Evolutionary conservation across 352 stramenopile species (phyloP), one percentile per base, ranked within the genome.

Genomic region (Phytophthora colocasiae): DNA sequence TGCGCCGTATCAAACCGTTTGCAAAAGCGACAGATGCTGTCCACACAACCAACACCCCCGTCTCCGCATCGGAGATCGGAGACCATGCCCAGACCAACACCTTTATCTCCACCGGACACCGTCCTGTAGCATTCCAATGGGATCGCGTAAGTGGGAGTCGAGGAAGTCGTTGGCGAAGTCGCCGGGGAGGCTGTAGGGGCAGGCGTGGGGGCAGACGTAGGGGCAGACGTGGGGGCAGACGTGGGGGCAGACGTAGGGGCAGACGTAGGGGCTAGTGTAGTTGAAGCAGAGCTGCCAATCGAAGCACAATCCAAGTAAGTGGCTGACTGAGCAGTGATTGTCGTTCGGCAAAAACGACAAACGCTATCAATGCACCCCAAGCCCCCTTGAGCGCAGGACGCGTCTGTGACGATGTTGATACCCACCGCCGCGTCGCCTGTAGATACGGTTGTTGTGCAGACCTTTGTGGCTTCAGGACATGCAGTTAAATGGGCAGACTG

Each of bases 21-120:
- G 48, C 71, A 80, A 27, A 73, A 63, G 27, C 71, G 67, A 29
- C 71, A 80, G 31, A 58, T 58, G 34, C 50, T 57, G 38, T 64
- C 55, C 5, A 80, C 29, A 36, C 71, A 80, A 11, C 71, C 71
- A 22, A 77, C 56, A 15, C 71, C 71, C 15, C 63, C 58, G 17
- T 80, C 71, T 53, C 68, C 64, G 34, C 71, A 80, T 10, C 66
- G 63, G 6, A 75, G 62, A 12, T 80, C 71, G 6, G 67, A 67
- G 12, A 77, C 59, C 2, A 80, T 65, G n/a, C 64, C 54, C 12
- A 77, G 50, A 1, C 69, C 67, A 6, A 72, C 6, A 31, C 19
- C 55, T 39, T 66, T 70, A 43, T 75, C 67, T 0, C 67, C 67
- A 54, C 6, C 56, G 2, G 67, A 71, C 26, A 32, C 67, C 3